phyloP scores from a whole-genome alignment of 2,329 filamentous ascomycete genomes.

The Camillea tinctor region DNA sequence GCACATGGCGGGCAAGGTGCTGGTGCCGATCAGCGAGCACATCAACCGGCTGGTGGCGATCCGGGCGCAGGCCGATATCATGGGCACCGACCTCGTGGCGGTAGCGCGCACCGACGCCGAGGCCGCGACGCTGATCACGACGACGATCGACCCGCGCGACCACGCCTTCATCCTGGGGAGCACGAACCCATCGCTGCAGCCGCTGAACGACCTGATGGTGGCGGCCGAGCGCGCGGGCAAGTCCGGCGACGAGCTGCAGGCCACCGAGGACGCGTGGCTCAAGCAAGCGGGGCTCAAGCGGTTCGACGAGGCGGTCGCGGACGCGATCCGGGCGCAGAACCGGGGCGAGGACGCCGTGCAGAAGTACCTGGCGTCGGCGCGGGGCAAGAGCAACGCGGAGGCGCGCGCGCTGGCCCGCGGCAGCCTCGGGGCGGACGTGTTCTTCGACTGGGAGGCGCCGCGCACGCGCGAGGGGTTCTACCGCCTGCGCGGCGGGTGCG shows the following conservation, averaged over 20 bases:
- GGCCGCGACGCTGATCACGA: constrained; percentile 94
- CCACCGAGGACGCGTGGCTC: constrained; percentile 88
- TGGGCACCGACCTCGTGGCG: constrained; percentile 88
- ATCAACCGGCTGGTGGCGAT: constrained; percentile 97
- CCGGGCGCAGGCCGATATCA: constrained; percentile 95
- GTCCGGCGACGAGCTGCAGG: constrained; percentile 75
- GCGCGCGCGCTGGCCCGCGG: constrained; percentile 75
- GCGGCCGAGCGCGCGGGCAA: constrained; percentile 82
- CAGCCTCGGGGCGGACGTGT: constrained; percentile 76
- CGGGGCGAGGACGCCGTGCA: constrained; percentile 54
- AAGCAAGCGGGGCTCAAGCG: constrained; percentile 76
- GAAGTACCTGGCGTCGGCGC: constrained; percentile 64
- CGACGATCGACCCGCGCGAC: constrained; percentile 92
- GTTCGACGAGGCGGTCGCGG: constrained; percentile 86
- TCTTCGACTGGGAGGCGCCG: constrained; percentile 94
- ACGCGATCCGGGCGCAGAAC: constrained; percentile 75
- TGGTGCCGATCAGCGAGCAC: constrained; percentile 95
- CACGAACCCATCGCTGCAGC: constrained; percentile 81
- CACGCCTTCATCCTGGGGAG: constrained; percentile 88
- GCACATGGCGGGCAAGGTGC: constrained; percentile 97
- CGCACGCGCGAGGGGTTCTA: constrained; percentile 95
- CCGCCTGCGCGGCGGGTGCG: constrained; percentile 84
- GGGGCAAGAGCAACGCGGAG: constrained; percentile 85
- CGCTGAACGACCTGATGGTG: constrained; percentile 87
- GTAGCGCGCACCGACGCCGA: constrained; percentile 96